phyloP scores from a whole-genome alignment of 2,329 filamentous ascomycete species.

The Fusarium sp. region DNA sequence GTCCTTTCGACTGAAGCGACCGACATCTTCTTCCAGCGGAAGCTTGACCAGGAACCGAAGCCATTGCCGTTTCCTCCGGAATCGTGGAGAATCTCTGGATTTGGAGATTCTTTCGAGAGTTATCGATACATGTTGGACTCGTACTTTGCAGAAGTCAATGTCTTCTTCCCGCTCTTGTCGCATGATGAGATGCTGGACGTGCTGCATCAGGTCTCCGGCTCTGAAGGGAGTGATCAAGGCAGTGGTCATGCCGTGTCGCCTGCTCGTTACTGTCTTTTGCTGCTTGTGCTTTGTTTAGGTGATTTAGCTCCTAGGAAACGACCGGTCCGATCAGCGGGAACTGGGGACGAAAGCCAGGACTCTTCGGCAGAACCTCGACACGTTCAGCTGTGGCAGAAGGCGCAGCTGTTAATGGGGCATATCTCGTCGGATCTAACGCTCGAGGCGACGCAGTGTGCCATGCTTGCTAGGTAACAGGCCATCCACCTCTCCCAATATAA shows the following conservation, averaged over 20 bases:
- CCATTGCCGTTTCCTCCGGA: not conserved
- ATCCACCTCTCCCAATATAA: not conserved
- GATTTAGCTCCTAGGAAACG: not conserved
- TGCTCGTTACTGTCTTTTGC: constrained; percentile 5
- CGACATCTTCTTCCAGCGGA: constrained; percentile 19
- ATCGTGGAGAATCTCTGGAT: constrained; percentile 16
- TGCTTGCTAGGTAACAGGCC: constrained; percentile 42
- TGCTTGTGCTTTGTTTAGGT: constrained; percentile 15
- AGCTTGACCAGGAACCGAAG: fast-evolving
- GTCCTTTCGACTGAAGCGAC: constrained; percentile 13
- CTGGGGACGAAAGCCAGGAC: not conserved
- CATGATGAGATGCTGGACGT: not conserved
- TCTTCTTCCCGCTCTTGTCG: constrained; percentile 36
- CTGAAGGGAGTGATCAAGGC: not conserved
- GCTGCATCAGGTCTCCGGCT: not conserved
- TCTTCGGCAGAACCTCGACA: not conserved
- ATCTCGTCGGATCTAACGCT: constrained; percentile 34
- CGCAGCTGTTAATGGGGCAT: constrained; percentile 34
- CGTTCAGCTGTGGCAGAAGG: constrained; percentile 37
- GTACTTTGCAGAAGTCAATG: constrained; percentile 42
- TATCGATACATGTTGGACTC: not conserved
- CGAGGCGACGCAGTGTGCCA: constrained; percentile 40
- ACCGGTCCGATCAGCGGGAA: not conserved
- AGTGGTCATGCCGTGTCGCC: not conserved
- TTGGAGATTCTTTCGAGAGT: too few species aligned